Base-by-base conservation (phyloP, 2,329 filamentous ascomycete genomes). In the Aureobasidium namibiae region DNA sequence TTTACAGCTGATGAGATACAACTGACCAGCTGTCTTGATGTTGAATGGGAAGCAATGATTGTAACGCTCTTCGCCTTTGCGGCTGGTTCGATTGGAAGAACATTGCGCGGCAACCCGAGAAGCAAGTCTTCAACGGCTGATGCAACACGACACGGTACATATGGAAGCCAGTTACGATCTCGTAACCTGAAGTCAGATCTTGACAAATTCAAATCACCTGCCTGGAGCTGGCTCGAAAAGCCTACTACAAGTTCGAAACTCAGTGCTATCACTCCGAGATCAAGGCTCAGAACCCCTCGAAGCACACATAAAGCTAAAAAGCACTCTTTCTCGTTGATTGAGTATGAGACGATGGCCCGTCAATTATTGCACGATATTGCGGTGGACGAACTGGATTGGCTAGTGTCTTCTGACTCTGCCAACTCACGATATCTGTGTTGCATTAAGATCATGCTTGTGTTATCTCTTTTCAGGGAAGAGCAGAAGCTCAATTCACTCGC, bases 391-490 rank as follows among this genome's bases (percentile, higher is more conserved):
- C 33, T 61, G 41, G 56, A 63, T 13, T 63, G 63, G 61, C 36
- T 63, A 11, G 56, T 61, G 36, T 39, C 52, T 18, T 24, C 41
- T 78, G 58, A 75, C 80, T 38, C 74, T 75, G 54, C 82, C 83
- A 60, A 78, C 79, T 52, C 81, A 84, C 60, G 67, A 61, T 36
- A 59, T 63, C 31, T 33, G 0, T 54, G 31, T 38, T 57, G 60
- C 21, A 49, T 48, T 31, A 67, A 66, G 38, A 56, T 72, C 8
- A 69, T 95, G 63, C 76, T 86, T 39, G 87, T 83, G 0, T 77
- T 99, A 13, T 94, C 99, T 73, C 78, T 97, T 3, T 76, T 95
- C n/a, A 81, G 88, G 0, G 92, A 99, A 70, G 94, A 99, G 70
- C 81, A 88, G 63, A 97, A 95, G 69, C 80, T 99, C 1, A 84